phyloP scores from a whole-genome alignment of 2,329 filamentous ascomycete species.

The Polychaeton citri region DNA sequence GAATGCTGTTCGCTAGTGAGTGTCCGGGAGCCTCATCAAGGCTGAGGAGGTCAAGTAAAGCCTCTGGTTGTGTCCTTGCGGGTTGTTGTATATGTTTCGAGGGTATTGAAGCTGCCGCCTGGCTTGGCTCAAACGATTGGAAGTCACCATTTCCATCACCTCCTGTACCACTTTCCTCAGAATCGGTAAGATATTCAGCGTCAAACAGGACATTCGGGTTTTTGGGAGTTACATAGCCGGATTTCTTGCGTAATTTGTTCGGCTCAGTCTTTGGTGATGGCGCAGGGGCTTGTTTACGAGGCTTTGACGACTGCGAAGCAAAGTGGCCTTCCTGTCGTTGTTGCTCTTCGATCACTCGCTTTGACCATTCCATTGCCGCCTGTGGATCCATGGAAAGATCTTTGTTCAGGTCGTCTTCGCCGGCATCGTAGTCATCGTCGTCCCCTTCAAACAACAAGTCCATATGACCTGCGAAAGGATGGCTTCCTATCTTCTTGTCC shows the following conservation, averaged over 20 bases:
- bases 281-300: slow-evolving; percentile 1
- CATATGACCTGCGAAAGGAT: slow-evolving; percentile 21
- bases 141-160: slow-evolving; percentile 24
- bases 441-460: slow-evolving; percentile 19
- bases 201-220: slow-evolving; percentile 21
- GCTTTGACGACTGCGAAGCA: not conserved
- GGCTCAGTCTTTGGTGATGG: slow-evolving; percentile 5
- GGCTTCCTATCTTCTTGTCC: slow-evolving; percentile 12
- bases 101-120: not conserved
- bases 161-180: slow-evolving; percentile 12
- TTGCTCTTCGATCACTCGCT: slow-evolving; percentile 17
- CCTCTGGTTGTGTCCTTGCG: not conserved
- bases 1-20: not conserved
- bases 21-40: slow-evolving; percentile 6
- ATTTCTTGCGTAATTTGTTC: slow-evolving; percentile 15
- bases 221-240: slow-evolving; percentile 9
- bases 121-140: slow-evolving; percentile 6
- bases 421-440: slow-evolving; percentile 22
- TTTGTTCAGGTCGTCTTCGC: slow-evolving; percentile 16
- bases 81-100: not conserved
- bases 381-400: slow-evolving; percentile 20
- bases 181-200: slow-evolving; percentile 14
- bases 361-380: slow-evolving; percentile 22
- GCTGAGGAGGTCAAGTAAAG: slow-evolving; percentile 13
- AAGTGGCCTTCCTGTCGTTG: slow-evolving; percentile 2